Evolutionary conservation across 148 eudicot genomes (phyloP).

Genomic region (Gaultheria prostrata): DNA sequence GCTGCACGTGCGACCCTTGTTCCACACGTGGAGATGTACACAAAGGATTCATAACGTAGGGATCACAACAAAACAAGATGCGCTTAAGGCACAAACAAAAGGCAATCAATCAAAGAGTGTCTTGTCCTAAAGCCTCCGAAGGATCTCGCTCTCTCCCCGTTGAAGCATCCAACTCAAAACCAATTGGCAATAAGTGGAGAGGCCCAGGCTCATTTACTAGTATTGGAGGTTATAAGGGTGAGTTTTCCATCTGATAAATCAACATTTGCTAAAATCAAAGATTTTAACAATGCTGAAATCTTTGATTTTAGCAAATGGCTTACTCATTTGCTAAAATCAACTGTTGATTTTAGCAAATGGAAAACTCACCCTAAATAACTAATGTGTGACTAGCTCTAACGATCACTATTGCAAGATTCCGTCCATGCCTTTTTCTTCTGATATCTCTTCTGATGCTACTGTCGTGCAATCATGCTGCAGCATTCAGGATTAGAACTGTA

Average conservation of each 20-base stretch:
- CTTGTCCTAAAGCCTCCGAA: neutral
- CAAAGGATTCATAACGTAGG: neutral
- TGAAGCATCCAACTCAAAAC: neutral
- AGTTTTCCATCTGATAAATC: too few species aligned
- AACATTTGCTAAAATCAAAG: too few species aligned
- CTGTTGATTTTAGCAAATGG: too few species aligned
- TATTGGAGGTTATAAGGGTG: neutral
- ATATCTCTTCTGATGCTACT: neutral
- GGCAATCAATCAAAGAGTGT: neutral
- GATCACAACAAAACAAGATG: neutral
- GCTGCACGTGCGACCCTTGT: neutral
- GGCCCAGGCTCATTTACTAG: neutral
- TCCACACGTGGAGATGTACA: neutral
- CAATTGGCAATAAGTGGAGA: neutral
- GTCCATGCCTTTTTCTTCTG: neutral
- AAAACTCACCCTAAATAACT: too few species aligned
- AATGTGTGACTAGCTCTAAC: neutral
- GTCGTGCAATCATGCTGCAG: conserved; percentile 6
- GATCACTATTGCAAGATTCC: neutral
- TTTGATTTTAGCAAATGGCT: too few species aligned
- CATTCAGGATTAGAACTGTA: conserved; percentile 4
- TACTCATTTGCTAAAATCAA: too few species aligned
- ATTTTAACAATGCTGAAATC: too few species aligned
- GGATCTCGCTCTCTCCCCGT: neutral
- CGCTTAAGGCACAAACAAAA: neutral